phyloP scores from a whole-genome alignment of 1,139 yeast species.

The Kluyveromyces marxianus region DNA sequence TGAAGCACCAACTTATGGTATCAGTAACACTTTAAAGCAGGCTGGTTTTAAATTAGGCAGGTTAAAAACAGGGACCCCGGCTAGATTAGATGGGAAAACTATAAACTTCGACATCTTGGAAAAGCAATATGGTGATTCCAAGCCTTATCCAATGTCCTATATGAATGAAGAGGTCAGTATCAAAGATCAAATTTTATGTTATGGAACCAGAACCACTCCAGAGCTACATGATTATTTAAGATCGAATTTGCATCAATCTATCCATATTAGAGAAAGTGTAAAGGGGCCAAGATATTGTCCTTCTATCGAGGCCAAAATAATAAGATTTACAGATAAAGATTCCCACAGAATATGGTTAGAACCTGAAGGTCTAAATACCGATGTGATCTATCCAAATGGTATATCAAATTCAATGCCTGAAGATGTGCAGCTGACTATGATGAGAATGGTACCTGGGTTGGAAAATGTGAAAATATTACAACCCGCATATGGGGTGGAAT shows the following conservation, averaged over 20 bases:
- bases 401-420: slow-evolving; percentile 95
- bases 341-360: slow-evolving; percentile 89
- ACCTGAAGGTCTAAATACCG: slow-evolving; percentile 87
- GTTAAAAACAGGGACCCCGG: slow-evolving; percentile 95
- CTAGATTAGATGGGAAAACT: slow-evolving; percentile 65
- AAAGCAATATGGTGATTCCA: slow-evolving; percentile 71
- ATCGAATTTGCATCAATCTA: slow-evolving; percentile 67
- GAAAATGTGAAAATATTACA: slow-evolving; percentile 82
- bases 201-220: slow-evolving; percentile 71
- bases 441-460: slow-evolving; percentile 77
- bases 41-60: slow-evolving; percentile 85
- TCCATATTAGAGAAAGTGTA: slow-evolving; percentile 89
- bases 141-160: slow-evolving; percentile 86
- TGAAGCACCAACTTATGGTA: slow-evolving; percentile 85
- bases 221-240: slow-evolving; percentile 64
- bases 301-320: slow-evolving; percentile 83
- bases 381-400: slow-evolving; percentile 90
- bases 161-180: slow-evolving; percentile 62
- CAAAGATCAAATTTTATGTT: slow-evolving; percentile 59
- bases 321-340: slow-evolving; percentile 68
- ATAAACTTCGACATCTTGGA: slow-evolving; percentile 57
- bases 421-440: slow-evolving; percentile 72
- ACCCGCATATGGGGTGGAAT: slow-evolving; percentile 98
- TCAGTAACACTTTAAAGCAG: slow-evolving; percentile 65
- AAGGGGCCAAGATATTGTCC: slow-evolving; percentile 98